Conservation (phyloP, 441 rosid species). For the Aleurites moluccanus region DNA sequence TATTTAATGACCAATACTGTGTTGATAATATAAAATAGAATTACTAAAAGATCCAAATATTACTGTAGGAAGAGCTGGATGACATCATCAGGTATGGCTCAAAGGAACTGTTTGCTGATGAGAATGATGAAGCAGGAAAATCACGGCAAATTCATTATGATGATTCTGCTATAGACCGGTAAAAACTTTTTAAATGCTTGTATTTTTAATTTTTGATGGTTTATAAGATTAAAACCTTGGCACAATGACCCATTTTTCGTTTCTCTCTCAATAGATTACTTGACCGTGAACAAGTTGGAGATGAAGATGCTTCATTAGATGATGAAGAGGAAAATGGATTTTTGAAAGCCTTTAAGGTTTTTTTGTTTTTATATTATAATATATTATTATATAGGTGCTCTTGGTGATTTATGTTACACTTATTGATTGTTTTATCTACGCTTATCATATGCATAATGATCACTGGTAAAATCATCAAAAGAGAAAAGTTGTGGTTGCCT, state of each 20-base stretch:
- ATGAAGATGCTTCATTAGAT: slow-evolving; percentile 77
- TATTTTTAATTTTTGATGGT: neutral
- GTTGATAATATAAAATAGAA: neutral
- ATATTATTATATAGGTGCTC: slow-evolving; percentile 6
- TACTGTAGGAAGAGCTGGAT: slow-evolving; percentile 90
- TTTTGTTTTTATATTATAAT: neutral
- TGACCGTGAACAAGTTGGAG: slow-evolving; percentile 79
- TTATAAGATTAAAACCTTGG: neutral
- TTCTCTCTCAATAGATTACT: slow-evolving; percentile 55
- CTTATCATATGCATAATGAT: neutral
- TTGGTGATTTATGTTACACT: slow-evolving; percentile 8
- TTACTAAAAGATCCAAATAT: slow-evolving; percentile 22
- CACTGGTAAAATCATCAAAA: neutral
- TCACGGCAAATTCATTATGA: slow-evolving; percentile 98
- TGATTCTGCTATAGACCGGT: slow-evolving; percentile 95
- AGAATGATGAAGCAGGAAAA: slow-evolving; percentile 91
- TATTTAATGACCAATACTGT: neutral
- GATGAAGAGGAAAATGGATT: slow-evolving; percentile 94
- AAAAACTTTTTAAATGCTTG: slow-evolving; percentile 21
- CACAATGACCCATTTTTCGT: neutral
- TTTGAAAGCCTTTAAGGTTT: slow-evolving; percentile 96
- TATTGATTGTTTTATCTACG: neutral
- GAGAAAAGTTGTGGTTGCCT: neutral
- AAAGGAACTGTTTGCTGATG: slow-evolving; percentile 95
- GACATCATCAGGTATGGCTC: slow-evolving; percentile 99